Evolutionary conservation across 1,284 basidiomycete species (phyloP), one percentile per base, ranked within the genome.

Genomic region (Sanghuangporus baumii): DNA sequence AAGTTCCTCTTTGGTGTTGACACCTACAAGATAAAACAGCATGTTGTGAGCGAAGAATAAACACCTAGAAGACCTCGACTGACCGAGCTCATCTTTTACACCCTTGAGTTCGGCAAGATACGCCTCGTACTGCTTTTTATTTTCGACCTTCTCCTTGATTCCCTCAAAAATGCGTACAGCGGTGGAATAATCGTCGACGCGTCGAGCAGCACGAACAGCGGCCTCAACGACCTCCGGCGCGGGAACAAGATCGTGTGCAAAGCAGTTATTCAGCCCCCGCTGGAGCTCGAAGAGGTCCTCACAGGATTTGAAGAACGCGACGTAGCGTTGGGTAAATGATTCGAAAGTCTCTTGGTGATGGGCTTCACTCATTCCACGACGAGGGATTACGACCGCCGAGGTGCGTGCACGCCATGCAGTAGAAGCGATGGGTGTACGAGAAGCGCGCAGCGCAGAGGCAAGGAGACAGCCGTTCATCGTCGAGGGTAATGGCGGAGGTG

Each of bases 201-300:
- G 87, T 69, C 96, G 84, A 43, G 93, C 86, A 59, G 95, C 94
- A 65, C 88, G 86, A 67, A 98, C 81, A 47, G 96, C 96, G 66
- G 91, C 89, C 79, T 96, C 94, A 66, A 98, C 81, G 70, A 98
- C 94, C 63, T 84, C 79, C 54, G 93, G 87, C 8, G 94, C 88
- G 8, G 96, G 96, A 31, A 99, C 97, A 67, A 99, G 85, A 76
- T 99, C 96, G 78, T 99, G 96, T 1, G 96, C 93, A 74, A 99
- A 99, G 79, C 94, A 97, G 85, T 99, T 99, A 85, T 99, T 99
- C 70, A 99, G 83, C 55, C 96, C 96, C 65, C 96, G 91, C 78
- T 98, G 94, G 68, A 96, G 89, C 81, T 98, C 96, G 74, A 98
- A 98, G 66, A 97, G 85, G 81, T 98, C 96, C 74, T 94, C 87